phyloP scores from a whole-genome alignment of 2,329 filamentous ascomycete species.

The Pseudovirgaria hyperparasitica region DNA sequence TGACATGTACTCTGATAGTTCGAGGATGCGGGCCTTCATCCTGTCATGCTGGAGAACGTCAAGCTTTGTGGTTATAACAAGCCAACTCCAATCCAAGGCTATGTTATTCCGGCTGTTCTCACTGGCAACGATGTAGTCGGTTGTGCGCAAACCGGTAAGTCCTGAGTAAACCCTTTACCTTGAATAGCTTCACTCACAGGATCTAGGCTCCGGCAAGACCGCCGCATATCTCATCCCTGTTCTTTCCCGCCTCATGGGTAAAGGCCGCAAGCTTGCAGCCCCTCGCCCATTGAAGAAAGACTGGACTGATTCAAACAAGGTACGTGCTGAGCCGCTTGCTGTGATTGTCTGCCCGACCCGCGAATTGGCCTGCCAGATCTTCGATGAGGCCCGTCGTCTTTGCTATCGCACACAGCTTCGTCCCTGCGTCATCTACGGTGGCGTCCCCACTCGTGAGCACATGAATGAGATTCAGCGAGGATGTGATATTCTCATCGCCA shows the following conservation, averaged over 20 bases:
- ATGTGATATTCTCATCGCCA: conserved; percentile 80
- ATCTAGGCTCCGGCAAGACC: conserved; percentile 87
- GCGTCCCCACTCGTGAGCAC: conserved; percentile 59
- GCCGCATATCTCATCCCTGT: conserved; percentile 85
- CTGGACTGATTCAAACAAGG: conserved; percentile 40
- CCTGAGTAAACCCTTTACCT: background rate
- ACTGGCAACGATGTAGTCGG: conserved; percentile 72
- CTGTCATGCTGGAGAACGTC: conserved; percentile 68
- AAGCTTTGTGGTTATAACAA: conserved; percentile 53
- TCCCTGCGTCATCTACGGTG: conserved; percentile 81
- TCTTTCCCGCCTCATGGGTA: conserved; percentile 85
- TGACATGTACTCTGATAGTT: conserved; percentile 44
- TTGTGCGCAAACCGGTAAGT: conserved; percentile 80
- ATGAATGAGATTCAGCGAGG: conserved; percentile 62
- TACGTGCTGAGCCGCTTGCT: conserved; percentile 76
- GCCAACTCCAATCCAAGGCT: conserved; percentile 82
- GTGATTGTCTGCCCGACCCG: conserved; percentile 77
- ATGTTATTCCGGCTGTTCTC: conserved; percentile 67
- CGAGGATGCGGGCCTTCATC: conserved; percentile 69
- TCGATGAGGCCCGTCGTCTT: conserved; percentile 82
- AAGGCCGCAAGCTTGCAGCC: conserved; percentile 76
- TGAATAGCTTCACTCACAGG: conserved; percentile 4
- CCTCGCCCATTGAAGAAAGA: conserved; percentile 54
- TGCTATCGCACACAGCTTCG: conserved; percentile 94
- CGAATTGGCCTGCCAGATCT: conserved; percentile 88